Base-by-base conservation (phyloP, 768 basidiomycete genomes). In the Russula sp. region DNA sequence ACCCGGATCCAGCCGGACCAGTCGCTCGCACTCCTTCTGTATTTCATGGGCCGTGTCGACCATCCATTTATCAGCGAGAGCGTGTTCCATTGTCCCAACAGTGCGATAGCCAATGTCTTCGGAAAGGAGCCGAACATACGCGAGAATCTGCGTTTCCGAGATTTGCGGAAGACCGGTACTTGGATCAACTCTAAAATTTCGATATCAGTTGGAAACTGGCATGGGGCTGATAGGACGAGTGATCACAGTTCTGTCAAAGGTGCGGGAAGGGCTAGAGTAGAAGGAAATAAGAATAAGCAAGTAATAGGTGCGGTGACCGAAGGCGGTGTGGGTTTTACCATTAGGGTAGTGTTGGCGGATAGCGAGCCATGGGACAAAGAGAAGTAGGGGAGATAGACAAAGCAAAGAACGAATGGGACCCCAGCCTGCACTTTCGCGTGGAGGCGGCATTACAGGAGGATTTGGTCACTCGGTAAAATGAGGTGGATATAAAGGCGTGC, bases 41-140 rank as follows among this genome's bases (percentile, higher is more conserved):
- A 95, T 73, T 50, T 78, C 78, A 59, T 85, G 76, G 2, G 88
- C 88, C 70, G 88, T 83, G 52, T 82, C 76, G 24, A 87, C 71
- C 81, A 95, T 86, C 86, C 93, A 98, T 28, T 79, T 76, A 69
- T 97, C 94, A 4, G 89, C 93, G 30, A 84, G 73, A 0, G 90
- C 89, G 76, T 96, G 93, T 73, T 98, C 94, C 36, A 80, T 80
- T 0, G 94, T 94, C 1, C 96, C 96, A 11, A 96, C 91, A 0
- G 91, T 97, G 54, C 96, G 81, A 75, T 86, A 98, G 1, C 94
- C 95, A 52, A 94, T 92, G 6, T 84, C 86, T 72, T 94, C 93
- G 0, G 93, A 92, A 8, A 93, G 82, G 63, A 86, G 74, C 67
- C 81, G 84, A 3, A 86, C 83, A 52, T 85, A 77, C 7, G 77